phyloP scores from a whole-genome alignment of 495 filamentous ascomycete species.

The Neurospora sp. region DNA sequence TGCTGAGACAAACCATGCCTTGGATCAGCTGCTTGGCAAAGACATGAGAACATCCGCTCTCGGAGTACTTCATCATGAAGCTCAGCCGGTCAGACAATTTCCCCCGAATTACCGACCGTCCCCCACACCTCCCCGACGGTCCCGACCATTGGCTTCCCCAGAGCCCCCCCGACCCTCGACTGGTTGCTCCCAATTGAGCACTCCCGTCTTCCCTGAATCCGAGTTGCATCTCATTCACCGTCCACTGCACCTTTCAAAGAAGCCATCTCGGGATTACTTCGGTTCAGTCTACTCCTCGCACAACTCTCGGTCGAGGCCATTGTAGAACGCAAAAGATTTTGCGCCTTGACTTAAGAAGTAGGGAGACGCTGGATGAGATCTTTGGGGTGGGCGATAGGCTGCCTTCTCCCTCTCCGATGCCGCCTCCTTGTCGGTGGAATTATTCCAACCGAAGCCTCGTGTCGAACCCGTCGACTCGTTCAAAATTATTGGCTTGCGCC shows the following conservation, averaged over 20 bases:
- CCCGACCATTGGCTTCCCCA: not conserved
- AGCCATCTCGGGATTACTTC: not conserved
- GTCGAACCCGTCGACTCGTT: not conserved
- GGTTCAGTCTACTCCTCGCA: not conserved
- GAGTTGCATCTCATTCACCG: not conserved
- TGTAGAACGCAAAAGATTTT: conserved; percentile 58
- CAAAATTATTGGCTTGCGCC: not conserved
- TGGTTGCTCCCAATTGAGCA: not conserved
- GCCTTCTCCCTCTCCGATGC: not conserved
- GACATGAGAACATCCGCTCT: not conserved
- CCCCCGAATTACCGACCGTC: not conserved
- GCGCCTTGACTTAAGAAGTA: conserved; percentile 64
- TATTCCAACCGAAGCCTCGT: not conserved
- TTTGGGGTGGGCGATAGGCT: not conserved
- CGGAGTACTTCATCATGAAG: not conserved
- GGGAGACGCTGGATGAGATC: too few relatives aligned
- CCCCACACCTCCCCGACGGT: conserved; percentile 19
- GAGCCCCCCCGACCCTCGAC: not conserved
- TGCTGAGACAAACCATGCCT: conserved; percentile 85
- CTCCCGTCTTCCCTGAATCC: not conserved
- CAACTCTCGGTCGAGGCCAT: conserved; percentile 23
- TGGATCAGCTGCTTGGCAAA: conserved; percentile 58
- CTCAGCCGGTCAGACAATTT: not conserved
- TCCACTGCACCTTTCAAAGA: not conserved
- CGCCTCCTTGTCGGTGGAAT: not conserved